Evolutionary conservation across 441 rosid species (phyloP), one percentile per base, ranked within the genome.

Genomic region (Pelargonium australe): DNA sequence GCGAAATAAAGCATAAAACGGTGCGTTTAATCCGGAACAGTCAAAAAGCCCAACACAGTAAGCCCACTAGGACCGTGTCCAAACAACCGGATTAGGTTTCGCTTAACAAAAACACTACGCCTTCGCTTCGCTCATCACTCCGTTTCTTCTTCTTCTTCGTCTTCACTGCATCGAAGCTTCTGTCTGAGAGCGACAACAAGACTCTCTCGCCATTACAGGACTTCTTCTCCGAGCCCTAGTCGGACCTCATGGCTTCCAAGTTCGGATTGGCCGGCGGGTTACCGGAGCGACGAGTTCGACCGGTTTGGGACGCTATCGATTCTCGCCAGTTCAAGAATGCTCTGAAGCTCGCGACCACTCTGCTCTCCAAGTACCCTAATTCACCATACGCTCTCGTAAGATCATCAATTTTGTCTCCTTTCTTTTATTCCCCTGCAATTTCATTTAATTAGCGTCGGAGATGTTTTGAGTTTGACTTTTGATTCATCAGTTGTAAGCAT

Each of bases 221-320:
- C n/a, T 41, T 74, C 70, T 67, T 63, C 20, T 58, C 65, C 40
- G 45, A 64, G 3, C 53, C 68, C 68, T 40, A 62, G 25, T 57
- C 64, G 53, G n/a, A 0, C 8, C 16, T 2, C 49, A 95, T 95
- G 99, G 86, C 99, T 20, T 92, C 99, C 43, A 95, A 90, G 81
- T 86, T 89, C 75, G 98, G 97, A 1, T 77, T 89, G 43, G 96
- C 98, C 19, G 98, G 97, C 23, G 98, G 99, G 60, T 86, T 95
- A 43, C 99, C 99, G 85, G 99, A 95, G 90, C 95, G 99, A 16
- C 89, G 97, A 43, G 93, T 95, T 58, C 90, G 99, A 17, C 96
- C 97, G 20, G 86, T 95, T 64, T 90, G 98, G 98, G 99, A 95
- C 72, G 97, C 99, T 23, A 84, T 95, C 71, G 98, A 95, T 80